Percentiles rank a stretch among this genome's conserved stretches.
Conservation (phyloP, 306 rosid genomes). For the Quercus suber region DNA sequence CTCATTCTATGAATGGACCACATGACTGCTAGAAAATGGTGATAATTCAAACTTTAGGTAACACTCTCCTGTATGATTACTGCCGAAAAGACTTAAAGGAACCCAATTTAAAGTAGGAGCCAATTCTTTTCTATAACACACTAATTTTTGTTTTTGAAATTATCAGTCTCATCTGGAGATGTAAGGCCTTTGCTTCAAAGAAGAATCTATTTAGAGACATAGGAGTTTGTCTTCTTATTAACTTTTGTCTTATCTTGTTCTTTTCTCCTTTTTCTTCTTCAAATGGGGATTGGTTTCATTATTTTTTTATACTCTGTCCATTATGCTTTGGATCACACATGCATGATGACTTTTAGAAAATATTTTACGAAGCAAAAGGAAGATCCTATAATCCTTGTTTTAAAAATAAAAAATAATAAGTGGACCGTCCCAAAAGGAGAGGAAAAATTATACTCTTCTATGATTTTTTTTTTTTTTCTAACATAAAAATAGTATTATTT, state of each 20-base stretch:
- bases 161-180: neutral
- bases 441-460: too few relatives aligned
- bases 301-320: too few relatives aligned
- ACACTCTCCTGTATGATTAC: neutral
- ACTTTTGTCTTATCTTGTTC: neutral
- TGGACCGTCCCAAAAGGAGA: too few relatives aligned
- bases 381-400: too few relatives aligned
- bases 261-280: neutral
- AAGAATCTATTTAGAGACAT: neutral
- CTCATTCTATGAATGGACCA: neutral
- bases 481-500: too few relatives aligned
- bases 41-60: too few relatives aligned
- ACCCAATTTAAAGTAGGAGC: neutral
- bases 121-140: conserved; percentile 2
- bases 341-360: too few relatives aligned
- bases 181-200: neutral
- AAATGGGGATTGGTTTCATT: too few relatives aligned
- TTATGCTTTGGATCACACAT: too few relatives aligned
- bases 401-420: too few relatives aligned
- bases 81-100: neutral
- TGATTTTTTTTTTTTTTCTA: too few relatives aligned
- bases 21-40: neutral
- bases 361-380: too few relatives aligned
- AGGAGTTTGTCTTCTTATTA: neutral
- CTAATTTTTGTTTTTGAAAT: conserved; percentile 9